Conservation (phyloP, 176 grass and related monocot genomes). For the Lolium rigidum region DNA sequence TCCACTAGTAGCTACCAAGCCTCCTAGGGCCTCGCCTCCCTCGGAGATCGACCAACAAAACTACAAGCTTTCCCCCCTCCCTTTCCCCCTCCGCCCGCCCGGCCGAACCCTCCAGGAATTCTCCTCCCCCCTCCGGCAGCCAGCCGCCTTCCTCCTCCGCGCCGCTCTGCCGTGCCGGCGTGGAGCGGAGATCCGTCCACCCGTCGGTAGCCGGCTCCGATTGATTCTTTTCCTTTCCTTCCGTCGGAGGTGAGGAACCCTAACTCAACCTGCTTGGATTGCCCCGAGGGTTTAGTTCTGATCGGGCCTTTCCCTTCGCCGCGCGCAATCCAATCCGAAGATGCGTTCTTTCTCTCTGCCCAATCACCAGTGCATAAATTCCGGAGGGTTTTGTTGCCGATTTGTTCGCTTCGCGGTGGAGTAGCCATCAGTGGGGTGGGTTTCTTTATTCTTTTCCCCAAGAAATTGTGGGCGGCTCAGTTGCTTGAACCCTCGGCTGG, state of each 20-base stretch:
- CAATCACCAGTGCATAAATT: background rate
- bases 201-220: background rate
- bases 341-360: background rate
- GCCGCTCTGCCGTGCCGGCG: background rate
- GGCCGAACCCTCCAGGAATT: conserved; percentile 33
- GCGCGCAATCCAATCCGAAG: background rate
- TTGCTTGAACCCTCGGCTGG: conserved; percentile 33
- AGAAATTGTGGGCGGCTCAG: background rate
- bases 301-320: background rate
- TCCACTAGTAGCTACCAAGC: background rate
- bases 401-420: background rate
- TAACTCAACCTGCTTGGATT: background rate
- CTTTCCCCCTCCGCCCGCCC: background rate
- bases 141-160: background rate
- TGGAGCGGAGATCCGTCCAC: background rate
- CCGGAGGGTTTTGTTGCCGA: background rate
- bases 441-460: background rate
- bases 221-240: background rate
- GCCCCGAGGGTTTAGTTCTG: background rate
- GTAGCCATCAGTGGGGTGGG: background rate
- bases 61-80: conserved; percentile 8
- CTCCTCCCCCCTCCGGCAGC: background rate
- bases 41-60: conserved; percentile 27
- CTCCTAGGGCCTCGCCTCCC: background rate
- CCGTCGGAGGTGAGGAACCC: conserved; percentile 26